A percentile compares a stretch with the other conserved stretches of the same genome.
These are phyloP conservation scores for Podospora appendiculata DNA, from an alignment of 495 filamentous ascomycete genomes.

Conservation along the genomic window DNA sequence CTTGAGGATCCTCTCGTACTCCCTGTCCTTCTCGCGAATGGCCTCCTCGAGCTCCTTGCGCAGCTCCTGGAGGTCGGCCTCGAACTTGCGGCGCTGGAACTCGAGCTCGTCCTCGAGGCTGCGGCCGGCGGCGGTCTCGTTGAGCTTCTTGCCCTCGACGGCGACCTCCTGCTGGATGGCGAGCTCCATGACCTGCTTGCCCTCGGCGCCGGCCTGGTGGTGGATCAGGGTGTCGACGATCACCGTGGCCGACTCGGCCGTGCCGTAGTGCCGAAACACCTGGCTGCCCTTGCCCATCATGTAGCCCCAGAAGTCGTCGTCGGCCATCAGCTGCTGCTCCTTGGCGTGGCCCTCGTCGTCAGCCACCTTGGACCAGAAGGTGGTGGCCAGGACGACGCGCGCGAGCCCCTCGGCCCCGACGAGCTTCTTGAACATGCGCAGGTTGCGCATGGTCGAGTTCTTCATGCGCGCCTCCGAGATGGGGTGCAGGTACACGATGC, in stretches of 20 bases:
- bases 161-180: conserved; percentile 9
- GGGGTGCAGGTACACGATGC: conserved; percentile 33
- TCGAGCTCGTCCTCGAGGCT: conserved; percentile 5
- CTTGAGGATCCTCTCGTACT: too few relatives aligned
- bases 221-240: background rate
- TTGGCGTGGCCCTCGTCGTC: background rate
- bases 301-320: conserved; percentile 9
- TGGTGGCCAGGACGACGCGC: conserved; percentile 31
- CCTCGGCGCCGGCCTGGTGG: background rate
- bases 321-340: conserved; percentile 6
- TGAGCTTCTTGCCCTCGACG: background rate
- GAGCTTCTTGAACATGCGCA: conserved; percentile 28
- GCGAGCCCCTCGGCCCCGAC: conserved; percentile 22
- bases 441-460: conserved; percentile 16
- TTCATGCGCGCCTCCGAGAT: conserved; percentile 30
- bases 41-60: too few relatives aligned
- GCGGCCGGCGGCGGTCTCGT: conserved; percentile 7
- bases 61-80: too few relatives aligned
- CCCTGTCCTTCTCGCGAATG: too few relatives aligned
- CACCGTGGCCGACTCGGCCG: background rate
- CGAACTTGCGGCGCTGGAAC: background rate
- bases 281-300: conserved; percentile 1
- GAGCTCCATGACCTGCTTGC: conserved; percentile 1
- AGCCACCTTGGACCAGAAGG: conserved; percentile 28
- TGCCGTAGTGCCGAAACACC: conserved; percentile 2